These are phyloP conservation scores for Phaeotremella fagi DNA, from an alignment of 768 basidiomycete species.

Conservation along the genomic window DNA sequence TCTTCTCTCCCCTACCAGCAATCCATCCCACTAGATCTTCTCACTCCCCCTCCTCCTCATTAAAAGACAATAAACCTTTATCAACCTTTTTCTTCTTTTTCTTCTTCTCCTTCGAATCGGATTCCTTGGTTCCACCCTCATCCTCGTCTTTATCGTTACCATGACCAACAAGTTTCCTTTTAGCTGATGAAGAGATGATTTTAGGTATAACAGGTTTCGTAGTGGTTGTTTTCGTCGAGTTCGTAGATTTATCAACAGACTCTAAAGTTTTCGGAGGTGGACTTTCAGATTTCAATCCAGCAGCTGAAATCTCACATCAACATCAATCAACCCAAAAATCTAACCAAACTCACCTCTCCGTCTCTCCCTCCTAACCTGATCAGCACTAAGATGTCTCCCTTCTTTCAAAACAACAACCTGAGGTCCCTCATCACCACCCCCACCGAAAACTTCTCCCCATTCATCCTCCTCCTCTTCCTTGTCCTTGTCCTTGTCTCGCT, in stretches of 20 bases:
- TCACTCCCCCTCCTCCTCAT: conserved; percentile 46
- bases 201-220: conserved; percentile 16
- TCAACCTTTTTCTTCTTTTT: conserved; percentile 49
- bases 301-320: conserved; percentile 13
- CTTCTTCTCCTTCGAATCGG: conserved; percentile 12
- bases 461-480: conserved; percentile 63
- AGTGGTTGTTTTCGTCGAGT: not conserved
- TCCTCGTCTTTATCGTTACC: conserved; percentile 13
- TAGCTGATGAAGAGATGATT: conserved; percentile 20
- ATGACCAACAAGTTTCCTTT: conserved; percentile 40
- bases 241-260: conserved; percentile 3
- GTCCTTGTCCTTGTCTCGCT: conserved; percentile 9
- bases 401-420: conserved; percentile 82
- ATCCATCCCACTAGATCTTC: no score
- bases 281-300: conserved; percentile 17
- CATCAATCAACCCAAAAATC: not conserved
- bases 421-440: conserved; percentile 69
- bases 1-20: no score
- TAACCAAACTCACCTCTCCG: conserved; percentile 30
- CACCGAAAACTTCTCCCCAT: conserved; percentile 50
- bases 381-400: conserved; percentile 76
- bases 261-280: conserved; percentile 12
- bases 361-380: conserved; percentile 65
- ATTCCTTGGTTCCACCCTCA: conserved; percentile 2
- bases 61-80: conserved; percentile 49